These are phyloP conservation scores for Erythrophleum fordii DNA, from an alignment of 306 rosid genomes.

Conservation along the genomic window DNA sequence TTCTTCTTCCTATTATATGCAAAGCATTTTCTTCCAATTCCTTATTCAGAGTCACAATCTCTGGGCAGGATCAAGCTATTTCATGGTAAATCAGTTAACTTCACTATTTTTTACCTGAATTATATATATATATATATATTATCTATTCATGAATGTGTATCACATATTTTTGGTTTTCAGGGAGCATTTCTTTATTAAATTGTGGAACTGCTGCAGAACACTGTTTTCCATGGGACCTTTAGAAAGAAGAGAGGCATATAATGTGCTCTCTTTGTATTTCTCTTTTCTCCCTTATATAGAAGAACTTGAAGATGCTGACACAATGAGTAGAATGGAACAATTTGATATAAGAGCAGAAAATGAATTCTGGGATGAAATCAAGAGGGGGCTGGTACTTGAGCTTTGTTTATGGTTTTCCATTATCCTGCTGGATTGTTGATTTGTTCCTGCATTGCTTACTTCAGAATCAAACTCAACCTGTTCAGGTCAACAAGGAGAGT, in stretches of 20 bases:
- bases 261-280: slow-evolving; percentile 73
- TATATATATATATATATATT: slow-evolving; percentile 1
- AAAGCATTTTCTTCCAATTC: slow-evolving; percentile 58
- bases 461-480: slow-evolving; percentile 37
- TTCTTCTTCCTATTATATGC: slow-evolving; percentile 77
- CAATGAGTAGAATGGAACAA: slow-evolving; percentile 40
- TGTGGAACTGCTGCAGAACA: slow-evolving; percentile 83
- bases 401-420: slow-evolving; percentile 9
- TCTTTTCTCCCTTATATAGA: slow-evolving; percentile 59
- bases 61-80: slow-evolving; percentile 49
- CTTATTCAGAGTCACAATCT: slow-evolving; percentile 55
- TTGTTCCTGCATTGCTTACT: slow-evolving; percentile 35
- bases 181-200: slow-evolving; percentile 63
- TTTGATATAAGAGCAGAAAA: slow-evolving; percentile 73
- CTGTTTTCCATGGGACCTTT: slow-evolving; percentile 74
- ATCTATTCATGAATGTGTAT: slow-evolving; percentile 39
- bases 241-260: slow-evolving; percentile 89
- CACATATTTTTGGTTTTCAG: slow-evolving; percentile 57
- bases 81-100: slow-evolving; percentile 62
- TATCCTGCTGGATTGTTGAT: slow-evolving; percentile 37
- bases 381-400: slow-evolving; percentile 80
- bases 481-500: slow-evolving; percentile 86
- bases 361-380: slow-evolving; percentile 86
- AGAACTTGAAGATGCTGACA: slow-evolving; percentile 54
- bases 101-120: slow-evolving; percentile 34